Conservation (phyloP, 2,329 filamentous ascomycete genomes). For the Epichloe scottii region DNA sequence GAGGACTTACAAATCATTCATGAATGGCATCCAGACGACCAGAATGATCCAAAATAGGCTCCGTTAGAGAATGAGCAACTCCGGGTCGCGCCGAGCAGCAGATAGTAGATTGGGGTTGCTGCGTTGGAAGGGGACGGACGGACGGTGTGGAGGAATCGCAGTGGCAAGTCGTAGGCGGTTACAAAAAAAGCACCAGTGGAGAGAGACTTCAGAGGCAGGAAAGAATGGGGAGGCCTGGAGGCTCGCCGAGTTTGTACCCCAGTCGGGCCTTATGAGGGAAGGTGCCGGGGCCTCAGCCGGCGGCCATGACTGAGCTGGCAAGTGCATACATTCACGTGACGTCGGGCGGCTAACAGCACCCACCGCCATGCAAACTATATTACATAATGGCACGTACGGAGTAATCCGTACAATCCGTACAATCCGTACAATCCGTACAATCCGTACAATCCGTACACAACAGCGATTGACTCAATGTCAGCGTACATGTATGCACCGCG, state of each 20-base stretch:
- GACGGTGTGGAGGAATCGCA: slow-evolving; percentile 15
- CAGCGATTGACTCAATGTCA: no score
- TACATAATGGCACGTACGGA: no score
- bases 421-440: no score
- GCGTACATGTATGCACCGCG: no score
- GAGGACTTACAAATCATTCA: slow-evolving; percentile 40
- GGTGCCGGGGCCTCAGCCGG: neutral
- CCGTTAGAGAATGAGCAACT: neutral
- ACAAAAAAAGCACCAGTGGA: slow-evolving; percentile 22
- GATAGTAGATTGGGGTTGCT: slow-evolving; percentile 15
- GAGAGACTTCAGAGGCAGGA: slow-evolving; percentile 21
- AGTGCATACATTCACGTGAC: neutral
- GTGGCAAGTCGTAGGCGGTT: slow-evolving; percentile 11
- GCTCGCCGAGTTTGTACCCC: slow-evolving; percentile 14
- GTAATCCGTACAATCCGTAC: no score
- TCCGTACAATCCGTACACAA: neutral
- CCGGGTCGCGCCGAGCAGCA: slow-evolving; percentile 4
- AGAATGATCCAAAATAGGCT: slow-evolving; percentile 13
- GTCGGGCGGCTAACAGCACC: neutral
- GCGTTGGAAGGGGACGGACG: slow-evolving; percentile 21
- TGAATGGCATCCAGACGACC: slow-evolving; percentile 27
- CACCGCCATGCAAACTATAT: neutral
- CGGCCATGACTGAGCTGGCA: neutral
- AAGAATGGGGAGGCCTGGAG: slow-evolving; percentile 24
- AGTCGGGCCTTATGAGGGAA: slow-evolving; percentile 6